These are phyloP conservation scores for Colletotrichum orbiculare DNA, from an alignment of 2,329 filamentous ascomycete species.

Conservation along the genomic window DNA sequence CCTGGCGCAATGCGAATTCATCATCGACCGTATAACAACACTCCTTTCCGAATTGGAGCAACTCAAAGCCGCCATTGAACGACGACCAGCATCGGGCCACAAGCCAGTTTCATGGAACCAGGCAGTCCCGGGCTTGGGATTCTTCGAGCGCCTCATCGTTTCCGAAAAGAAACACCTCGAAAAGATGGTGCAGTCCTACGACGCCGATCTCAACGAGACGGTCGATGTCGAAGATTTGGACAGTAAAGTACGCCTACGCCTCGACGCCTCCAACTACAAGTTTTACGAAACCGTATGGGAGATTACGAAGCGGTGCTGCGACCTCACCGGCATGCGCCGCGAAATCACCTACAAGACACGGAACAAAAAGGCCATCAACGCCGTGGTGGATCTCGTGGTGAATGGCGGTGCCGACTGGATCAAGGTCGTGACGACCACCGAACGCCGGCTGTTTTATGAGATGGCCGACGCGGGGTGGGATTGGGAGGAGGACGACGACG, in stretches of 20 bases:
- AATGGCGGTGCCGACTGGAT: slow-evolving; percentile 35
- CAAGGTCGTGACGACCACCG: slow-evolving; percentile 37
- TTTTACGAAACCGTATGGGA: slow-evolving; percentile 37
- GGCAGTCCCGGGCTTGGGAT: slow-evolving; percentile 32
- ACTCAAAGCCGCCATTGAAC: slow-evolving; percentile 32
- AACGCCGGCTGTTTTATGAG: slow-evolving; percentile 48
- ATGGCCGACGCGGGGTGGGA: slow-evolving; percentile 55
- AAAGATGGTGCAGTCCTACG: slow-evolving; percentile 29
- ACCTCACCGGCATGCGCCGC: slow-evolving; percentile 29
- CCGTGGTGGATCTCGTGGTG: slow-evolving; percentile 34
- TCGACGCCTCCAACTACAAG: slow-evolving; percentile 37
- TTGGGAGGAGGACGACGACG: slow-evolving; percentile 54
- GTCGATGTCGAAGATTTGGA: slow-evolving; percentile 19
- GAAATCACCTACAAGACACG: slow-evolving; percentile 27
- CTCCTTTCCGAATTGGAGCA: slow-evolving; percentile 32
- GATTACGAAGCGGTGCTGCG: slow-evolving; percentile 32
- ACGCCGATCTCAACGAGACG: not conserved
- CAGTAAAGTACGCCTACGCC: slow-evolving; percentile 19
- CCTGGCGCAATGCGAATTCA: slow-evolving; percentile 28
- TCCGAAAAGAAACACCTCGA: slow-evolving; percentile 36
- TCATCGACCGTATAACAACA: slow-evolving; percentile 21
- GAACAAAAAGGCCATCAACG: slow-evolving; percentile 5
- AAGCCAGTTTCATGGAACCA: slow-evolving; percentile 37
- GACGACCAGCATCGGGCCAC: slow-evolving; percentile 25
- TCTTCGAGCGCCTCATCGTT: slow-evolving; percentile 33